Conservation (phyloP, 179 eudicot genomes). For the Dionaea muscipula region DNA sequence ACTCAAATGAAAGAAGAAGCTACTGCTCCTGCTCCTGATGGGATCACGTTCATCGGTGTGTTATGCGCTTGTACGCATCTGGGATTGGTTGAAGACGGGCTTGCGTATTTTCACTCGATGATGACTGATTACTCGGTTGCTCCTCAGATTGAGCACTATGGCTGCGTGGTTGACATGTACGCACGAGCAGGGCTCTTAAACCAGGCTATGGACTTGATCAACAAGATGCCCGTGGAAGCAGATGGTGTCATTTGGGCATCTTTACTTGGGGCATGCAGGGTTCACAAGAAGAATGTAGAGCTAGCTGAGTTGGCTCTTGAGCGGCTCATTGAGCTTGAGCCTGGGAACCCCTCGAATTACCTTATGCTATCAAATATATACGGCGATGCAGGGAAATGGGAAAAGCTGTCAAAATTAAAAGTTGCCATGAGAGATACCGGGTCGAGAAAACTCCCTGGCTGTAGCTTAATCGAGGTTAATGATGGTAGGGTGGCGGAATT, state of each 20-base stretch:
- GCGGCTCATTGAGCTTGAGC: constrained; percentile 49
- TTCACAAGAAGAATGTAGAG: constrained; percentile 48
- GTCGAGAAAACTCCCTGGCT: constrained; percentile 45
- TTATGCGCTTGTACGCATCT: constrained; percentile 74
- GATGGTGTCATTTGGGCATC: constrained; percentile 64
- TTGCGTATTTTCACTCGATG: constrained; percentile 41
- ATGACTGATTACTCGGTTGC: constrained; percentile 40
- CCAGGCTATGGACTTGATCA: constrained; percentile 50
- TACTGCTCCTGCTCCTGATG: constrained; percentile 42
- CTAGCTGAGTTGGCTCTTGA: constrained; percentile 58
- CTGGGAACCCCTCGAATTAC: constrained; percentile 52
- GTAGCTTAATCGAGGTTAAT: constrained; percentile 55
- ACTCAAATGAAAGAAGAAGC: constrained; percentile 35
- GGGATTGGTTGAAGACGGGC: constrained; percentile 51
- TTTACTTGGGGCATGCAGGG: constrained; percentile 60
- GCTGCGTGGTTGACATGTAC: constrained; percentile 60
- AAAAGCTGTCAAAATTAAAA: constrained; percentile 40
- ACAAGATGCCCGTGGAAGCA: constrained; percentile 51
- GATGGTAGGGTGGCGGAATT: constrained; percentile 45
- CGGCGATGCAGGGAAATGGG: constrained; percentile 53
- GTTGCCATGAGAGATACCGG: constrained; percentile 52
- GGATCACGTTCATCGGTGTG: constrained; percentile 53
- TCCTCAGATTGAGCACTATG: constrained; percentile 73
- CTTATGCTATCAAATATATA: constrained; percentile 54
- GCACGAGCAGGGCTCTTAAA: constrained; percentile 52